Conservation (phyloP, 306 rosid species). For the Parietaria judaica region DNA sequence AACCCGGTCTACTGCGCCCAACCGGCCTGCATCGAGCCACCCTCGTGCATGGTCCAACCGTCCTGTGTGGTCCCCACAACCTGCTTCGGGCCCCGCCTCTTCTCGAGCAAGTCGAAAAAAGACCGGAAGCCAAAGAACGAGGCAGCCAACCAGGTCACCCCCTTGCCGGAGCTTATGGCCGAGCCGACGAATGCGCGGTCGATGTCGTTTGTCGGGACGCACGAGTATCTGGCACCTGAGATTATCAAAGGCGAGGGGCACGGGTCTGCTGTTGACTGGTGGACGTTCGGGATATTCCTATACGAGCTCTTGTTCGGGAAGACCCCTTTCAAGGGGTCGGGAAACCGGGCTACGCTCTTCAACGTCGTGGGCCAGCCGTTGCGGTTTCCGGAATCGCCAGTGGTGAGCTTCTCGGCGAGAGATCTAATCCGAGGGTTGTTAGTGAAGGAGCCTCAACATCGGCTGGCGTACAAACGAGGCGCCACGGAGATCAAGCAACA, state of each 20-base stretch:
- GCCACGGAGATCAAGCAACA: conserved; percentile 51
- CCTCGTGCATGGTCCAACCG: conserved; percentile 38
- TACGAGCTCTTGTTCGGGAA: conserved; percentile 50
- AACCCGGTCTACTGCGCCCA: conserved; percentile 40
- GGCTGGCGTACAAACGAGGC: conserved; percentile 46
- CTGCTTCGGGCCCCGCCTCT: conserved; percentile 46
- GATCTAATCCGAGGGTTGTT: conserved; percentile 41
- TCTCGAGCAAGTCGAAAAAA: conserved; percentile 39
- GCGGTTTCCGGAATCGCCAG: conserved; percentile 37
- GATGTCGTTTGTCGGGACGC: conserved; percentile 53
- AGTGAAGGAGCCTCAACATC: conserved; percentile 44
- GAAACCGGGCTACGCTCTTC: conserved; percentile 41
- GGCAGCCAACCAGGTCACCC: conserved; percentile 44
- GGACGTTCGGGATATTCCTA: conserved; percentile 52
- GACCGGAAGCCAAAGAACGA: conserved; percentile 43
- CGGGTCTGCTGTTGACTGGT: conserved; percentile 56
- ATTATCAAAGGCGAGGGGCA: conserved; percentile 55
- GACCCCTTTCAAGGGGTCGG: conserved; percentile 56
- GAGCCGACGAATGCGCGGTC: conserved; percentile 60
- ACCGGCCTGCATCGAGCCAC: conserved; percentile 44
- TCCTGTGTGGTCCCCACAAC: conserved; percentile 45
- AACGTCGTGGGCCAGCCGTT: conserved; percentile 51
- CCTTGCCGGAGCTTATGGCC: conserved; percentile 45
- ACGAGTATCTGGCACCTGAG: conserved; percentile 51
- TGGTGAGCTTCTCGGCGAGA: conserved; percentile 39